Conservation (phyloP, 1,284 basidiomycete species). For the Sporisorium scitamineum region DNA sequence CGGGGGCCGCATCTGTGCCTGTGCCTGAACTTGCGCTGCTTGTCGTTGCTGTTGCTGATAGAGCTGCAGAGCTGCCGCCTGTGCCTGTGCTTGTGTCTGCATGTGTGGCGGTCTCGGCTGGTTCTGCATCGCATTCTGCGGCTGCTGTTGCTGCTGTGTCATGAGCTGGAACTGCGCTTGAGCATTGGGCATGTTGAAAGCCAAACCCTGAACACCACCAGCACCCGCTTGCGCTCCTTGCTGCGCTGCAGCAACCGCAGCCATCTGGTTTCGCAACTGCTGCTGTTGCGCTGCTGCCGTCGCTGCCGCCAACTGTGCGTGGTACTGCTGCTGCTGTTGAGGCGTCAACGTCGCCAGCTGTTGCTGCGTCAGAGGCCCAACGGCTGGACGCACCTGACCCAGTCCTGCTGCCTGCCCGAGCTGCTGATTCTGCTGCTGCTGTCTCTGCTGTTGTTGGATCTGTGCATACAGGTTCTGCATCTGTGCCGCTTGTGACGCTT, state of each 20-base stretch:
- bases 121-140: constrained; percentile 11
- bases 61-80: constrained; percentile 31
- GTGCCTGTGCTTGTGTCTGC: constrained; percentile 35
- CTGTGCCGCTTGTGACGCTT: constrained; percentile 37
- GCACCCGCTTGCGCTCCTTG: constrained; percentile 8
- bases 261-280: constrained; percentile 48
- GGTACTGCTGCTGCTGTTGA: constrained; percentile 49
- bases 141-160: constrained; percentile 19
- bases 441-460: constrained; percentile 47
- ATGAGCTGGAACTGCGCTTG: constrained; percentile 43
- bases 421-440: constrained; percentile 37
- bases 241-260: constrained; percentile 41
- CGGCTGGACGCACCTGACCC: constrained; percentile 29
- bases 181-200: constrained; percentile 25
- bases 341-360: constrained; percentile 41
- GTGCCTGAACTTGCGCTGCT: constrained; percentile 39
- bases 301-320: constrained; percentile 40
- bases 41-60: constrained; percentile 52
- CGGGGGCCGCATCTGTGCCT: constrained; percentile 40
- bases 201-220: constrained; percentile 2
- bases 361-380: constrained; percentile 35
- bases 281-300: constrained; percentile 49
- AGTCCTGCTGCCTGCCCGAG: constrained; percentile 20
- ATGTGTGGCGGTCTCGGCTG: constrained; percentile 24
- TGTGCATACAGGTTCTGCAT: constrained; percentile 52